Base-by-base conservation (phyloP, 2,329 filamentous ascomycete species). In the Cladosporium sp. region DNA sequence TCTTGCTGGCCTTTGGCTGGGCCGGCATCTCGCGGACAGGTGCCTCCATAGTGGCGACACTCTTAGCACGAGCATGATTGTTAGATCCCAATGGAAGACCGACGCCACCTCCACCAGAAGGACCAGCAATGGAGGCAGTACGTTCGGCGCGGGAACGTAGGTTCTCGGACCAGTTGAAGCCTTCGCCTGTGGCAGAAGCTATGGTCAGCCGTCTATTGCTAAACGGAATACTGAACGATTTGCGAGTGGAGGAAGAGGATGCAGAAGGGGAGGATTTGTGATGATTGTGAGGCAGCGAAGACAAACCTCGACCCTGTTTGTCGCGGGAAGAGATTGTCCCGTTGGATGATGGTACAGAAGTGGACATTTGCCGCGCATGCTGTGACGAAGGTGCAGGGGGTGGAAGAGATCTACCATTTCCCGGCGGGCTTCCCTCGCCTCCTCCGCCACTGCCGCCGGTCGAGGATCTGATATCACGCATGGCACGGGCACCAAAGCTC, bases 81-180 rank as follows among this genome's bases (percentile, higher is more conserved):
- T 42, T 33, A 4, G 48, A 27, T 39, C 19, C 41, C 8, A 19
- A 38, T 29, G 39, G 39, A 6, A 43, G 16, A 5, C 35, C 41
- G 8, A 40, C 41, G 8, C 30, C 50, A 38, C 47, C 41, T 22
- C 40, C 43, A 35, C 42, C 46, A 16, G 46, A 50, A 3, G 41
- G 41, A 9, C 49, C 56, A 52, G 84, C 78, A 62, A 82, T 85
- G 13, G 64, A 74, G 13, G 43, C 25, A 38, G 67, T 66, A 71
- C 89, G 91, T 74, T 95, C 89, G 62, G 91, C 91, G 67, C 91
- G 86, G 64, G 84, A 86, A 70, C 90, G 88, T 77, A 96, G 83
- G 75, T 95, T 91, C 76, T 96, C 92, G 67, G 89, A 88, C 86
- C 92, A 95, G 73, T 95, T 95, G 79, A 94, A 95, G 69, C 88